Evolutionary conservation across 2,329 filamentous ascomycete genomes (phyloP).

Genomic region (Verticillium isaacii): DNA sequence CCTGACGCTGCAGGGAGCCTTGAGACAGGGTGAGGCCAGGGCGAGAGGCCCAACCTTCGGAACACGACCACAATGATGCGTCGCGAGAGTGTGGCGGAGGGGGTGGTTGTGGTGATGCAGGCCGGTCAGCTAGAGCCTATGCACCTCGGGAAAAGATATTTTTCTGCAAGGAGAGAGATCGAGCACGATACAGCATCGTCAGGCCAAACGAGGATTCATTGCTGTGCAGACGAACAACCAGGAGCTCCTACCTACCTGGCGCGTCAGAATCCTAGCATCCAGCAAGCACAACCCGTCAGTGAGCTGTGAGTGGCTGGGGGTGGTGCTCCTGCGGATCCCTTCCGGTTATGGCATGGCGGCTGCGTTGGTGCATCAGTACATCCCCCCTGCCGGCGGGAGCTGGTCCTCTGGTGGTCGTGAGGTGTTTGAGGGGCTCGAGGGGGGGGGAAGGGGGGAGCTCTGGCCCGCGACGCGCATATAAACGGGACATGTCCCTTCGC

Average conservation of each 20-base stretch:
- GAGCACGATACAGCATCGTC: neutral
- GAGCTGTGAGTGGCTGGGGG: neutral
- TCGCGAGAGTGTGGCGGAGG: neutral
- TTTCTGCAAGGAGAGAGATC: neutral
- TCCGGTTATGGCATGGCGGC: neutral
- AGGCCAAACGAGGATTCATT: neutral
- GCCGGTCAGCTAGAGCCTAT: neutral
- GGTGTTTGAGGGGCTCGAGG: slow-evolving; percentile 1
- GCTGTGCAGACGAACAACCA: neutral
- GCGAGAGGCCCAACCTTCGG: neutral
- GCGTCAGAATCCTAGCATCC: neutral
- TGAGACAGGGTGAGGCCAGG: neutral
- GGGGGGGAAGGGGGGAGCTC: slow-evolving; percentile 7
- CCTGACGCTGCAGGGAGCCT: neutral
- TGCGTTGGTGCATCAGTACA: neutral
- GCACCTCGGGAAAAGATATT: neutral
- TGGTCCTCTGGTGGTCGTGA: slow-evolving; percentile 1
- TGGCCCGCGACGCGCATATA: slow-evolving; percentile 38
- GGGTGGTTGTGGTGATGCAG: neutral
- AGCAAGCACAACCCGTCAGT: neutral
- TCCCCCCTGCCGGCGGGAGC: neutral
- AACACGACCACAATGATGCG: neutral
- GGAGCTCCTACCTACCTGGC: neutral
- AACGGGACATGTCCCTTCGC: slow-evolving; percentile 24
- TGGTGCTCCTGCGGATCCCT: neutral